Base-by-base conservation (phyloP, 495 filamentous ascomycete species). In the Rhizodiscina lignyota region DNA sequence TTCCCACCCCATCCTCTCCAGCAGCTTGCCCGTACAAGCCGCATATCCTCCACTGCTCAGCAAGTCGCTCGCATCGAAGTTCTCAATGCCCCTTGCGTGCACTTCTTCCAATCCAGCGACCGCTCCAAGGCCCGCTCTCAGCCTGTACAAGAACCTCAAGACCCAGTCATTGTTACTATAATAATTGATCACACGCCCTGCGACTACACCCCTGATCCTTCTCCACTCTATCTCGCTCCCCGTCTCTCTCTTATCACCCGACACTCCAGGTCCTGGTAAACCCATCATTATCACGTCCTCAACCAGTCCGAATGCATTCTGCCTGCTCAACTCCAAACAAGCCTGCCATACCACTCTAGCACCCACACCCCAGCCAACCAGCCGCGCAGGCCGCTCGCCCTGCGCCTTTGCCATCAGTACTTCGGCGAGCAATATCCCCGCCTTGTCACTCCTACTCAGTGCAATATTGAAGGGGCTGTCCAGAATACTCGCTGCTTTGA, bases 91-190 rank as follows among this genome's bases (percentile, higher is more conserved):
- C 22, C 57, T 56, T 18, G 70, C 61, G 18, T 65, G 67, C 27
- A 73, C 55, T 13, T 50, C 55, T 47, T 73, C 63, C 35, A 77
- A 43, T 2, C 72, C 72, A 5, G 70, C 71, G 20, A 74, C 58
- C 6, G 8, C 24, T 6, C 6, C 6, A 6, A 8, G 24, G 4
- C 70, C 70, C 39, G 61, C 63, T 28, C 68, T 57, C 40, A 68
- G 61, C 19, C 70, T 60, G 41, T 67, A 72, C 5, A 76, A 52
- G 36, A 76, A 74, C 8, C 61, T 68, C 3, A 76, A 61, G 12
- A 74, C 60, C 39, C 70, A 70, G 45, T 77, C 72, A 34, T 68
- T 64, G 28, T 62, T 57, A 13, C 68, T 73, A 43, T 66, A 74
- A 12, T 68, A 67, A 44, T 77, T 77, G 38, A 74, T 52, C 6